phyloP scores from a whole-genome alignment of 1,284 basidiomycete species.

The Ceraceosorus bombacis region DNA sequence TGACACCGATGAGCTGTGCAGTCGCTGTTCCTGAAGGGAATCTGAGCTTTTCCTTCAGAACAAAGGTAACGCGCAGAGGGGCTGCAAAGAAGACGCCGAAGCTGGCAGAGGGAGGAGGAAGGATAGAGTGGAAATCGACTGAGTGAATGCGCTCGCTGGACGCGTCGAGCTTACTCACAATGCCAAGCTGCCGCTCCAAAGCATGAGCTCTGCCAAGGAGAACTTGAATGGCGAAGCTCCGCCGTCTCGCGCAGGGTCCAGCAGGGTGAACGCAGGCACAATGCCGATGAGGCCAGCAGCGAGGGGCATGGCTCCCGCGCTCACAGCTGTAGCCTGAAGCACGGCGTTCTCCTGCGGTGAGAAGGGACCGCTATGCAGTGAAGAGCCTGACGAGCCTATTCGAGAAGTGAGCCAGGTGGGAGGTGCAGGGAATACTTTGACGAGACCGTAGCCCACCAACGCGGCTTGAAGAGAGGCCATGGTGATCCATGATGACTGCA shows the following conservation, averaged over 20 bases:
- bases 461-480: constrained; percentile 96
- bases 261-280: constrained; percentile 74
- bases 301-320: constrained; percentile 68
- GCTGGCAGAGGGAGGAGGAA: background rate
- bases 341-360: constrained; percentile 80
- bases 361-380: constrained; percentile 53
- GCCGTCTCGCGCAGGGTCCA: constrained; percentile 68
- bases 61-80: constrained; percentile 86
- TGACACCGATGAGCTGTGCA: constrained; percentile 82
- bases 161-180: constrained; percentile 68
- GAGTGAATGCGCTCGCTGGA: background rate
- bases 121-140: no score
- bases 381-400: background rate
- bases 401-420: background rate
- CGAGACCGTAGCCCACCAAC: constrained; percentile 80
- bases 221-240: constrained; percentile 63
- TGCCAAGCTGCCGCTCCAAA: constrained; percentile 78
- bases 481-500: constrained; percentile 65
- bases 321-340: constrained; percentile 88
- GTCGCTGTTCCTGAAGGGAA: constrained; percentile 94
- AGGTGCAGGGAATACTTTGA: constrained; percentile 54
- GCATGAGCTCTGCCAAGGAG: constrained; percentile 63
- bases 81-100: constrained; percentile 82
- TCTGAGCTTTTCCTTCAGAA: constrained; percentile 82
- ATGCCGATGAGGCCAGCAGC: constrained; percentile 89